These are phyloP conservation scores for Ceriops zippeliana DNA, from an alignment of 345 rosid species.

Conservation along the genomic window DNA sequence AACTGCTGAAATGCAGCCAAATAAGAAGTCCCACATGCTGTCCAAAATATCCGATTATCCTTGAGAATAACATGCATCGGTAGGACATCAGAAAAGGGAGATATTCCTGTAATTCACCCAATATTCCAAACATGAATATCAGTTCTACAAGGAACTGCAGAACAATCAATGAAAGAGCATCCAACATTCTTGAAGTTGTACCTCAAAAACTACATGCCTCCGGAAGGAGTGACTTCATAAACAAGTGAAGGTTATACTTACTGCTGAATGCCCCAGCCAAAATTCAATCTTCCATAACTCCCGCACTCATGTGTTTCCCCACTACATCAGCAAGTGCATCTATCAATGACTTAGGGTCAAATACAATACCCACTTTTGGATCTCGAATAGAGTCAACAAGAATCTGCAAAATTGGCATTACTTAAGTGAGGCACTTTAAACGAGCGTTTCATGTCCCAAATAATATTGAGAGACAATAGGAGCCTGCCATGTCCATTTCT, in stretches of 20 bases:
- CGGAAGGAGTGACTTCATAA: neutral
- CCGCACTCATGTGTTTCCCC: constrained; percentile 21
- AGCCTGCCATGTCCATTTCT: neutral
- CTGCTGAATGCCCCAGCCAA: neutral
- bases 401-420: constrained; percentile 42
- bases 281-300: neutral
- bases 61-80: too few species aligned
- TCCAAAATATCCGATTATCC: too few species aligned
- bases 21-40: too few species aligned
- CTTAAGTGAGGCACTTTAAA: neutral
- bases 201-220: neutral
- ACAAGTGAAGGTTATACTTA: neutral
- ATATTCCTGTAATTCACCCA: too few species aligned
- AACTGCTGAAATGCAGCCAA: too few species aligned
- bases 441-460: neutral
- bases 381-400: constrained; percentile 49
- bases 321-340: constrained; percentile 51
- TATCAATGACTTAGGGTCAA: constrained; percentile 62
- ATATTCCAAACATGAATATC: too few species aligned
- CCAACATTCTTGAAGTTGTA: neutral
- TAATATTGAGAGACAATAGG: neutral
- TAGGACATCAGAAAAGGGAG: too few species aligned
- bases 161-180: neutral
- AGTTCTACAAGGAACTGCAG: too few species aligned
- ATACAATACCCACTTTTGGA: constrained; percentile 59